Evolutionary conservation across 2,329 filamentous ascomycete genomes (phyloP), one percentile per base, ranked within the genome.

Genomic region (Tolypocladium cylindrosporum): DNA sequence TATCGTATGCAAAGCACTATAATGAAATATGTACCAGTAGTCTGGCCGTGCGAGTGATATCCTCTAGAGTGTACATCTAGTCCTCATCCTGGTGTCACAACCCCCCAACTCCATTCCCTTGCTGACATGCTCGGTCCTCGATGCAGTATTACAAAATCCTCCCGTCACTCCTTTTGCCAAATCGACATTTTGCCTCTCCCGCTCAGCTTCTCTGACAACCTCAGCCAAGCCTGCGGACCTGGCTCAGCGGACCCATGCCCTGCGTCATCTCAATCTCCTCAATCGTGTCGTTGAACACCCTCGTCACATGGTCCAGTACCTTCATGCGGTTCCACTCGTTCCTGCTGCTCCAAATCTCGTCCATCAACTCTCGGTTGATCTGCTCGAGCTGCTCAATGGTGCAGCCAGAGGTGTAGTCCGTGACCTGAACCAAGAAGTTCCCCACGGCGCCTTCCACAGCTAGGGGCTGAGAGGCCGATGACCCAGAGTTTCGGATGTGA

Each of bases 311-410:
- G 52, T 75, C 75, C 16, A 87, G 79, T 16, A 96, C 91, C 65
- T 80, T 79, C 65, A 85, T 87, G 50, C 94, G 84, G 72, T 99
- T 94, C 84, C 90, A 94, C 67, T 95, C 87, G 54, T 84, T 81
- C 55, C 91, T 82, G 60, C 82, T 82, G 60, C 80, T 80, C 94
- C 94, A 99, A 51, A 97, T 82, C 62, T 87, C 85, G 60, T 93
- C 89, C 93, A 97, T 97, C 62, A 97, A 77, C 63, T 88, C 85
- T 9, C 91, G 87, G 70, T 92, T 92, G 69, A 97, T 87, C 72
- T 97, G 93, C 77, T 97, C 93, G 24, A 99, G 77, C 71, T 99
- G 93, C 74, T 99, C 94, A 56, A 99, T 89, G 0, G 87, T 89
- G 70, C 89, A 90, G 1, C 90, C 90, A 24, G 84, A 86, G 2